These are phyloP conservation scores for Grigorovia yakushimaensis DNA, from an alignment of 805 yeast genomes.

Conservation along the genomic window DNA sequence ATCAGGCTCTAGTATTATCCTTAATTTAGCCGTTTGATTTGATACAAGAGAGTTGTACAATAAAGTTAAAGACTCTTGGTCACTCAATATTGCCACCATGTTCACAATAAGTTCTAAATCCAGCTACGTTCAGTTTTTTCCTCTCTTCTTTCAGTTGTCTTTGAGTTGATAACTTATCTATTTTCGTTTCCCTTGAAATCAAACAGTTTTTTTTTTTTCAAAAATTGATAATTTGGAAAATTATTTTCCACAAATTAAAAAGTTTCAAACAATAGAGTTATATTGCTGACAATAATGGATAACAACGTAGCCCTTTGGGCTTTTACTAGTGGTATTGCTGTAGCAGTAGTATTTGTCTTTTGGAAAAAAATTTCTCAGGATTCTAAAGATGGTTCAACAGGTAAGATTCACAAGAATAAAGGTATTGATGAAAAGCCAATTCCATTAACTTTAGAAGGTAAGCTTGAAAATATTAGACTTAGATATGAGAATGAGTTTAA, in stretches of 20 bases:
- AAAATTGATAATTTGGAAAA: neutral
- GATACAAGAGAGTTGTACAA: neutral
- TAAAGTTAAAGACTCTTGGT: neutral
- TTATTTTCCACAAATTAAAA: neutral
- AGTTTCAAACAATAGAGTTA: too few relatives aligned
- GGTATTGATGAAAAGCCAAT: constrained; percentile 10
- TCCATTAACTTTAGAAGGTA: constrained; percentile 18
- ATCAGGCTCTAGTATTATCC: neutral
- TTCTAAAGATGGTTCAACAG: constrained; percentile 2
- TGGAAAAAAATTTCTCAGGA: constrained; percentile 9
- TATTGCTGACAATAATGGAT: neutral
- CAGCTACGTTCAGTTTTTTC: neutral
- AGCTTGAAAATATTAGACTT: constrained; percentile 17
- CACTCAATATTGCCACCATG: neutral
- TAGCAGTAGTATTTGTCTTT: constrained; percentile 8
- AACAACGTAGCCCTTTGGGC: neutral
- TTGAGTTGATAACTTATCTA: neutral
- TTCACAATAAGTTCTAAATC: too few relatives aligned
- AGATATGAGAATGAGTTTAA: constrained; percentile 22
- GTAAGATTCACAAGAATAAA: constrained; percentile 5
- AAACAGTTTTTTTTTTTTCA: neutral
- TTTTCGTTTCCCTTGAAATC: neutral
- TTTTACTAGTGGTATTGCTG: constrained; percentile 12
- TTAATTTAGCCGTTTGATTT: neutral
- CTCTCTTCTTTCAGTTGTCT: neutral